These are phyloP conservation scores for Aspergillus heteromorphus DNA, from an alignment of 495 filamentous ascomycete species.

Conservation along the genomic window DNA sequence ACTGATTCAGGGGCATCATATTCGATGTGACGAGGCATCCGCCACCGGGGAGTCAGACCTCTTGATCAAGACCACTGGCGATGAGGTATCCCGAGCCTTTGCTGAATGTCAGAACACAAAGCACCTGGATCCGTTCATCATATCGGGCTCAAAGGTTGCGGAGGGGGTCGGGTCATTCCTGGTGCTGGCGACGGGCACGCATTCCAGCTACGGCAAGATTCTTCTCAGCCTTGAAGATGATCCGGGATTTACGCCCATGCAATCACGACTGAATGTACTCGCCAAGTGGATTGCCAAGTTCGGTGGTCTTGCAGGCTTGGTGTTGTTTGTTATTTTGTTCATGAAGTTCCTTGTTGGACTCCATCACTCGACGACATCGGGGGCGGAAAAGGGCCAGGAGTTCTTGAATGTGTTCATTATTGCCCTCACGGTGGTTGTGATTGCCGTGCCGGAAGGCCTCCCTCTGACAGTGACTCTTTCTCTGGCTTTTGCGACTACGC, in stretches of 20 bases:
- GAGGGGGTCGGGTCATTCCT: slow-evolving; percentile 76
- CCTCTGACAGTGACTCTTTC: slow-evolving; percentile 57
- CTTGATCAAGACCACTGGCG: slow-evolving; percentile 58
- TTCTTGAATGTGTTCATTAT: slow-evolving; percentile 58
- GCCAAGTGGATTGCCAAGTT: slow-evolving; percentile 83
- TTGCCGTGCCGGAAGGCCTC: slow-evolving; percentile 63
- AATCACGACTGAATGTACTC: slow-evolving; percentile 72
- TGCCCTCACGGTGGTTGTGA: slow-evolving; percentile 53
- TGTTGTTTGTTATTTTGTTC: slow-evolving; percentile 78
- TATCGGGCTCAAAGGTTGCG: slow-evolving; percentile 77
- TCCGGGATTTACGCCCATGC: slow-evolving; percentile 74
- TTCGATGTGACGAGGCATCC: slow-evolving; percentile 67
- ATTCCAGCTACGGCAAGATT: slow-evolving; percentile 79
- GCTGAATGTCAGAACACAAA: neutral
- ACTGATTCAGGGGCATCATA: slow-evolving; percentile 57
- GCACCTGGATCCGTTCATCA: slow-evolving; percentile 52
- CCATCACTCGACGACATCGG: slow-evolving; percentile 41
- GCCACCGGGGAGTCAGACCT: slow-evolving; percentile 68
- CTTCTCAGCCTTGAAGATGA: slow-evolving; percentile 81
- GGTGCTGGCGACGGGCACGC: slow-evolving; percentile 71
- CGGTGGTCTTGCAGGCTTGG: slow-evolving; percentile 68
- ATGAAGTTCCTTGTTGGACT: slow-evolving; percentile 66
- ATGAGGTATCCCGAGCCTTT: slow-evolving; percentile 55
- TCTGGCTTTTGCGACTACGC: slow-evolving; percentile 50
- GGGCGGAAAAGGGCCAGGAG: slow-evolving; percentile 55